Evolutionary conservation across 2,329 filamentous ascomycete species (phyloP).

Genomic region (Fusarium nematophilum): DNA sequence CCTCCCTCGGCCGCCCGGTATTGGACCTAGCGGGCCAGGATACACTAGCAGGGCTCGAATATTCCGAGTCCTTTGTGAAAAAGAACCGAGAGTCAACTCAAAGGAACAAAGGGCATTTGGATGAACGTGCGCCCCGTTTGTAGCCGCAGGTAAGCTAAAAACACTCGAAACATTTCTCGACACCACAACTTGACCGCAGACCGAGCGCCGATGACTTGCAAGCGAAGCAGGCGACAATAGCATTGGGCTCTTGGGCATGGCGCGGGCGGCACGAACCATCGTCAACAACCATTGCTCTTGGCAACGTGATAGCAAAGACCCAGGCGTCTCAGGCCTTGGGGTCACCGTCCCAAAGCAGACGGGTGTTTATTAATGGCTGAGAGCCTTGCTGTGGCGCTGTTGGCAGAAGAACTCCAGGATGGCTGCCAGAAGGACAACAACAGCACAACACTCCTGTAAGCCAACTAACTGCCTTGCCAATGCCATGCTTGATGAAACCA

Average conservation of each 20-base stretch:
- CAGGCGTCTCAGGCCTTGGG: not conserved
- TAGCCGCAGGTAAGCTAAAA: constrained; percentile 31
- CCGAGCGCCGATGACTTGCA: constrained; percentile 1
- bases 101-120: not conserved
- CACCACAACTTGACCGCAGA: constrained; percentile 2
- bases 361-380: constrained; percentile 4
- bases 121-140: constrained; percentile 10
- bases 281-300: constrained; percentile 17
- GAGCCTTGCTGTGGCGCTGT: constrained; percentile 19
- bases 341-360: not conserved
- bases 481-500: constrained; percentile 26
- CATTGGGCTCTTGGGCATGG: constrained; percentile 2
- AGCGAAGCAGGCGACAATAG: constrained; percentile 4
- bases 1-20: constrained; percentile 25
- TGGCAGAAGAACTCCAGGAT: constrained; percentile 30
- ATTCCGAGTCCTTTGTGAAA: constrained; percentile 8
- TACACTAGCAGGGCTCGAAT: constrained; percentile 18
- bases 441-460: constrained; percentile 20
- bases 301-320: constrained; percentile 15
- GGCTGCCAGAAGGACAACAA: constrained; percentile 33
- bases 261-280: constrained; percentile 15
- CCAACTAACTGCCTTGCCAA: constrained; percentile 27
- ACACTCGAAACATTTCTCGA: constrained; percentile 28
- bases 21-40: constrained; percentile 22
- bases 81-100: constrained; percentile 2